These are phyloP conservation scores for Venturia aucupariae DNA, from an alignment of 2,329 filamentous ascomycete species.

Conservation along the genomic window DNA sequence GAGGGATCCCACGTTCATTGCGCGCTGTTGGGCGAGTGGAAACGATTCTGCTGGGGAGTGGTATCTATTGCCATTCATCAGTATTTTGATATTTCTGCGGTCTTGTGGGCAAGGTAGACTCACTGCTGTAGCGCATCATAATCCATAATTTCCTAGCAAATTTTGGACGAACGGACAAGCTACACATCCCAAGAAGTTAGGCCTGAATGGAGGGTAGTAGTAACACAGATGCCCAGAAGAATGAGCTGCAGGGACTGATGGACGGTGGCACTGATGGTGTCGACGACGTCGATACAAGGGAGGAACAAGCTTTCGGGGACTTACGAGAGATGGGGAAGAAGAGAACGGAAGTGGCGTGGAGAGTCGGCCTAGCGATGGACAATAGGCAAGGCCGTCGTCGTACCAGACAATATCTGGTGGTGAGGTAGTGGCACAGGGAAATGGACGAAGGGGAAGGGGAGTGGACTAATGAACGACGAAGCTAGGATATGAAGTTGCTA, in stretches of 20 bases:
- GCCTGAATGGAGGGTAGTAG: background rate
- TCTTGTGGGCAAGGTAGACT: conserved; percentile 17
- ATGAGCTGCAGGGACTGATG: background rate
- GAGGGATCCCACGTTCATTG: conserved; percentile 24
- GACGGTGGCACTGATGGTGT: background rate
- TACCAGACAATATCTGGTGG: conserved; percentile 9
- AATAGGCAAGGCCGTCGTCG: conserved; percentile 8
- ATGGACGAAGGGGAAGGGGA: background rate
- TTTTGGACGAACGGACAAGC: background rate
- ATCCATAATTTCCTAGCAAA: conserved; percentile 24
- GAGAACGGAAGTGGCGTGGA: conserved; percentile 1
- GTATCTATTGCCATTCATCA: conserved; percentile 21
- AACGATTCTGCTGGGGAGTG: conserved; percentile 18
- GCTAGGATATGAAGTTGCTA: background rate
- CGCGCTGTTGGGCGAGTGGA: conserved; percentile 23
- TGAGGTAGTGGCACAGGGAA: background rate
- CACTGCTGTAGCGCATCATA: conserved; percentile 34
- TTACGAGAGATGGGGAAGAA: conserved; percentile 5
- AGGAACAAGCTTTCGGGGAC: conserved; percentile 6
- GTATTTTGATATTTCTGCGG: background rate
- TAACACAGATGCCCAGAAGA: background rate
- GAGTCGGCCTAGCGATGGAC: conserved; percentile 8
- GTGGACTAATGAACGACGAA: conserved; percentile 3
- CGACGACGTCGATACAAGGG: background rate
- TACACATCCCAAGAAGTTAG: background rate